Percentiles rank a stretch among this genome's conserved stretches.
These are phyloP conservation scores for Cladosporium sp. DNA, from an alignment of 2,329 filamentous ascomycete genomes.

Conservation along the genomic window DNA sequence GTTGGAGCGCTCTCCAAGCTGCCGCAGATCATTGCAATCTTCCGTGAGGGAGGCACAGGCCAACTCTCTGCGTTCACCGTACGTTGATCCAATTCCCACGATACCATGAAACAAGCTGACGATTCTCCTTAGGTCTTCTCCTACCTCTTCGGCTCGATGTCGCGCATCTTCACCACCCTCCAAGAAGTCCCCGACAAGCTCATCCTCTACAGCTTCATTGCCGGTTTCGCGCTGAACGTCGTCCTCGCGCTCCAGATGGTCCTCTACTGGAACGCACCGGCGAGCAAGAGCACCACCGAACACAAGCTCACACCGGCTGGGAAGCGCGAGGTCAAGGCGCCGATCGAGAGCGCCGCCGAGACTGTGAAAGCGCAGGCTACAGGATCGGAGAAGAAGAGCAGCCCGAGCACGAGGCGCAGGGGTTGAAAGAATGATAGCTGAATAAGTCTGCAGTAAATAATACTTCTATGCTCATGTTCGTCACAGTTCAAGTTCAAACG, in stretches of 20 bases:
- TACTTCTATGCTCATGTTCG: background rate
- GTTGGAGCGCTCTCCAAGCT: constrained; percentile 85
- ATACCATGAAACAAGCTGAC: constrained; percentile 11
- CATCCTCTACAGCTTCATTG: constrained; percentile 90
- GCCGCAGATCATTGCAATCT: constrained; percentile 86
- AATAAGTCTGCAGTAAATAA: background rate
- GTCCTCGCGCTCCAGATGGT: constrained; percentile 85
- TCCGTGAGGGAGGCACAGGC: constrained; percentile 77
- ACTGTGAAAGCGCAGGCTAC: constrained; percentile 27
- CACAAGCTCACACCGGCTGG: constrained; percentile 36
- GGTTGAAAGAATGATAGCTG: constrained; percentile 32
- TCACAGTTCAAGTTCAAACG: background rate
- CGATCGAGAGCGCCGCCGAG: constrained; percentile 16
- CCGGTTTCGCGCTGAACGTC: constrained; percentile 82
- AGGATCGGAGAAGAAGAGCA: constrained; percentile 41
- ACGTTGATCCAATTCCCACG: constrained; percentile 37
- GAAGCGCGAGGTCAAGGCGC: constrained; percentile 28
- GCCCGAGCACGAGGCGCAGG: constrained; percentile 51
- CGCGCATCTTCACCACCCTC: constrained; percentile 93
- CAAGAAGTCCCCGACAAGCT: constrained; percentile 96
- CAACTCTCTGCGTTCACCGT: constrained; percentile 96
- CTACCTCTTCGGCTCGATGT: constrained; percentile 86
- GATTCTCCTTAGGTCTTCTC: constrained; percentile 75
- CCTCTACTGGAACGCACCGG: constrained; percentile 81
- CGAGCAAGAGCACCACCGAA: constrained; percentile 31